A percentile compares a stretch with the other conserved stretches of the same genome.
phyloP scores from a whole-genome alignment of 2,329 filamentous ascomycete species.

The Scedosporium dehoogii region DNA sequence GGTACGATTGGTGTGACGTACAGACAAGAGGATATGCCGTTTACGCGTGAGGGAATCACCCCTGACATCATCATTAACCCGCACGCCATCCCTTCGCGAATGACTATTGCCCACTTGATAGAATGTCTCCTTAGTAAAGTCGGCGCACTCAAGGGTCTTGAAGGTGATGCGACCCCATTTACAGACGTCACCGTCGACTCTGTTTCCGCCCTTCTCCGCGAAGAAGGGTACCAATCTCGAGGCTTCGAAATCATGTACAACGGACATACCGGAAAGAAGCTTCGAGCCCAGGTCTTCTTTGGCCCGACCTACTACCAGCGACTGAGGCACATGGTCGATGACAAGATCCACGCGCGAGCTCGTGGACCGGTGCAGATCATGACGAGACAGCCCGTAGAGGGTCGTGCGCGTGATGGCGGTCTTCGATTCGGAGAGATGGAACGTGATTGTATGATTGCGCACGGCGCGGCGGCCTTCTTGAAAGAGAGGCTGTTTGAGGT shows the following conservation, averaged over 20 bases:
- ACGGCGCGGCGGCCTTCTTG: slow-evolving; percentile 90
- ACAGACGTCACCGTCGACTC: slow-evolving; percentile 95
- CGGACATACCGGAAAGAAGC: slow-evolving; percentile 88
- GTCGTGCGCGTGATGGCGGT: slow-evolving; percentile 95
- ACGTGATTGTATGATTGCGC: slow-evolving; percentile 99
- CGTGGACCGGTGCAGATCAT: slow-evolving; percentile 95
- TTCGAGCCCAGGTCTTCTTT: slow-evolving; percentile 90
- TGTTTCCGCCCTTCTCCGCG: slow-evolving; percentile 74
- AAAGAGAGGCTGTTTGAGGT: slow-evolving; percentile 98
- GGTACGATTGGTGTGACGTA: slow-evolving; percentile 99
- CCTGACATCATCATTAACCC: slow-evolving; percentile 99
- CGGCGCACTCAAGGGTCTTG: slow-evolving; percentile 81
- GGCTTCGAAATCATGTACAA: slow-evolving; percentile 99
- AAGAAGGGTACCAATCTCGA: slow-evolving; percentile 91
- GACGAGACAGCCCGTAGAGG: slow-evolving; percentile 93
- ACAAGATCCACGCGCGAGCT: slow-evolving; percentile 99
- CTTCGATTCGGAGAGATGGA: slow-evolving; percentile 99
- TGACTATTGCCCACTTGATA: slow-evolving; percentile 99
- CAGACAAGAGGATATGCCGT: slow-evolving; percentile 97
- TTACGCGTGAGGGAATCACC: slow-evolving; percentile 80
- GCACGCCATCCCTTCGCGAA: slow-evolving; percentile 98
- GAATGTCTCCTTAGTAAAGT: slow-evolving; percentile 98
- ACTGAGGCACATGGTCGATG: slow-evolving; percentile 97
- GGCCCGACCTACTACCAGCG: slow-evolving; percentile 98
- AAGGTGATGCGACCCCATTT: slow-evolving; percentile 96